Conservation (phyloP, 768 basidiomycete genomes). For the Collybiopsis luxurians region DNA sequence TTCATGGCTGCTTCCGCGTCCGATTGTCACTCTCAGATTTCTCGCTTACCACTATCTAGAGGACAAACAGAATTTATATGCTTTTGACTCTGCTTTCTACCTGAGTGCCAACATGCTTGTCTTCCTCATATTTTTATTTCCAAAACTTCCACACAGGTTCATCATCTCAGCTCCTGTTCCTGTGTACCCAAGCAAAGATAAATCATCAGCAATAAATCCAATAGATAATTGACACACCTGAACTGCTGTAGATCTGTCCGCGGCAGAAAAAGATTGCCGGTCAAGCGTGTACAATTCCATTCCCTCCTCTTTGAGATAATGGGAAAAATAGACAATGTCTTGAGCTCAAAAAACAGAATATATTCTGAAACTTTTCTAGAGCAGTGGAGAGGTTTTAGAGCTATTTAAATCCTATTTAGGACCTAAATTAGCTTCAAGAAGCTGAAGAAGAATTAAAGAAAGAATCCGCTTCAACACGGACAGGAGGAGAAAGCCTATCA, state of each 20-base stretch:
- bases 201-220: neutral
- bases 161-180: conserved; percentile 89
- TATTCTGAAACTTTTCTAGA: conserved; percentile 50
- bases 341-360: conserved; percentile 88
- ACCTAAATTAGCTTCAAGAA: conserved; percentile 39
- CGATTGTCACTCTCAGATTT: no score
- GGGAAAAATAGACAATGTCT: conserved; percentile 47
- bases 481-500: conserved; percentile 85
- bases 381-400: no score
- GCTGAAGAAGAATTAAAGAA: neutral
- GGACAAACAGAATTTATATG: no score
- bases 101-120: no score
- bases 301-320: conserved; percentile 27
- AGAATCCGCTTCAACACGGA: conserved; percentile 30
- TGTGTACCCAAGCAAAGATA: conserved; percentile 61
- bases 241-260: conserved; percentile 54
- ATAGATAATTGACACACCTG: conserved; percentile 89
- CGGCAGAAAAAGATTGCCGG: no score
- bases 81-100: conserved; percentile 76
- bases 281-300: conserved; percentile 57
- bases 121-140: no score
- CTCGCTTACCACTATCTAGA: no score
- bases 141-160: conserved; percentile 79
- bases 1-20: no score
- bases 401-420: conserved; percentile 79